Base-by-base conservation (phyloP, 176 grass and related monocot genomes). In the Musa beccarii region DNA sequence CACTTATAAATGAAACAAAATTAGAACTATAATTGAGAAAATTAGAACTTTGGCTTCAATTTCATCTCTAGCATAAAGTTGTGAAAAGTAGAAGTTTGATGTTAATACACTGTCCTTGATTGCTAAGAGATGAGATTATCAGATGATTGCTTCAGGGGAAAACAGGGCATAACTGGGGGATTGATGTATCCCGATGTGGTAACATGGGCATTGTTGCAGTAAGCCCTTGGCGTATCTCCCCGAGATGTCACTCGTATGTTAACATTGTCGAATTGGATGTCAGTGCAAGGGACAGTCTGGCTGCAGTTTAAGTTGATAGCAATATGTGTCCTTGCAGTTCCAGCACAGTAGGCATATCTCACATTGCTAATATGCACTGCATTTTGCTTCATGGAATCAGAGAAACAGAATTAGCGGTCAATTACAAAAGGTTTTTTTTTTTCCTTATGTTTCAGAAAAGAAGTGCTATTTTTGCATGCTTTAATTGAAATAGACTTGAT, bases 301-400 rank as follows among this genome's bases (percentile, higher is more conserved):
- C 78, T 85, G n/a, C 78, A 85, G 29, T 81, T 85, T 67, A 85
- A 54, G 16, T 9, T 80, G 22, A 85, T 64, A 2, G 78, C 78
- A 21, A 63, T 19, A 25, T 53, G 10, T 20, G 56, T 81, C 21
- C 62, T 69, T 1, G 83, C 80, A 13, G 78, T 85, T 11, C 83
- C 78, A 51, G n/a, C 69, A 61, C 80, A 75, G 16, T 80, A 25
- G 19, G 61, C 73, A 52, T 80, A 85, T 66, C 13, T 76, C 12
- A 85, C 63, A 20, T 81, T 20, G 64, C 54, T 85, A 43, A 85
- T 81, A 43, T 85, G 49, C 50, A 85, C 83, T 72, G 83, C 83
- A 71, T 75, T 85, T 43, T 57, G 53, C 83, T 85, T 29, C 54
- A 72, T 20, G 59, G 59, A 20, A 62, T 22, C 34, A 51, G 26